Base-by-base conservation (phyloP, 78 protist genomes). In the Dictyostelium purpureum region DNA sequence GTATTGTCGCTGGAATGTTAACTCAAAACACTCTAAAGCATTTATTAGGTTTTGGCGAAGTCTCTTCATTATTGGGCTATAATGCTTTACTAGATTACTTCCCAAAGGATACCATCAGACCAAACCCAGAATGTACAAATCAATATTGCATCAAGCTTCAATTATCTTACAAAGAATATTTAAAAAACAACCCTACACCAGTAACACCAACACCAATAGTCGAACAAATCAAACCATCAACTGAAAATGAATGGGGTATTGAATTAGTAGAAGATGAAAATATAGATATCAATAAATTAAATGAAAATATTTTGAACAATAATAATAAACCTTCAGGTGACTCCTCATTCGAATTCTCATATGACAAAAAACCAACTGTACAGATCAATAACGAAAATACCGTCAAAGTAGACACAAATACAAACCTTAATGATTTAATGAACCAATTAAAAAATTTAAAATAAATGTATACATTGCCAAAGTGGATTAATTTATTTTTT, bases 1-100 rank as follows among this genome's bases (percentile, higher is more conserved):
- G 99, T 61, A 94, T 97, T 26, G 89, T 94, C 16, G 99, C 99
- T 2, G 99, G 99, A 49, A 47, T 98, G 70, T 77, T 98, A 10
- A 97, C 95, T 14, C 99, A 99, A 82, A 98, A 97, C 56, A 82
- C 98, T 5, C 95, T 99, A 81, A 99, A 99, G 95, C 70, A 61
- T 42, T 63, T 96, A 40, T 93, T 98, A 21, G 19, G 6, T 14
- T 98, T 98, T 49, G 99, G 99, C 37, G 65, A 73, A 6, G 98
- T 96, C 6, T 73, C 98, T 1, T 40, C 49, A 10, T 97, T 97
- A 42, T 73, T 98, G 2, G 99, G 99, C 0, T 97, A 98, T 81
- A 95, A 95, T 57, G 97, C 99, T 6, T 38, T 98, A 47, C 4
- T 16, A 4, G 99, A 98, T 80, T 94, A 71, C 81, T 98, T 98